Evolutionary conservation across 208 protist species (phyloP).

Genomic region (Leishmania aethiopica): DNA sequence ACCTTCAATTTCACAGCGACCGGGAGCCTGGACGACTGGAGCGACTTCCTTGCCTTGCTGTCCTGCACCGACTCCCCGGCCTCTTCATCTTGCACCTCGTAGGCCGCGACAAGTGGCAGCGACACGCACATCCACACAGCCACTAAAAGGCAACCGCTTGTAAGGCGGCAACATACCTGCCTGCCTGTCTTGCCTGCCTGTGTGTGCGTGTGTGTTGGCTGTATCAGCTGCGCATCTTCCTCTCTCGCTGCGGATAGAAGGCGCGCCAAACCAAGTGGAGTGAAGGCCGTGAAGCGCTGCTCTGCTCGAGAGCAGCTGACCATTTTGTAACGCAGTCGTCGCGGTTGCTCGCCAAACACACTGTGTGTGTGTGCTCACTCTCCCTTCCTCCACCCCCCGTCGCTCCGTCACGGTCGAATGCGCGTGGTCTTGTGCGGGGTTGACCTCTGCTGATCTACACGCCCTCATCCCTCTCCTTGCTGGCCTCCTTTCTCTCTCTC

Average conservation of each 20-base stretch:
- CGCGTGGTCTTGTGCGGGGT: neutral
- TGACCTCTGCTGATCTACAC: neutral
- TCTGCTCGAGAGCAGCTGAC: neutral
- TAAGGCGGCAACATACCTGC: neutral
- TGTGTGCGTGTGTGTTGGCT: neutral
- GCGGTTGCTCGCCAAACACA: neutral
- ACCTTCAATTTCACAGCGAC: neutral
- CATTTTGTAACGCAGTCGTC: neutral
- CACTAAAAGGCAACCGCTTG: neutral
- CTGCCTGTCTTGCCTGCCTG: neutral
- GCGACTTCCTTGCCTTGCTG: slow-evolving; percentile 26
- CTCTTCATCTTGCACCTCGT: slow-evolving; percentile 9
- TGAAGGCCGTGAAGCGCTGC: neutral
- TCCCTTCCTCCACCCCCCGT: neutral
- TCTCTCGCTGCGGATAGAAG: neutral
- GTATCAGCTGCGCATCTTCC: neutral
- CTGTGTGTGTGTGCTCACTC: neutral
- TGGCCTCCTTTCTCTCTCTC: neutral
- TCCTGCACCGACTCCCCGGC: slow-evolving; percentile 24
- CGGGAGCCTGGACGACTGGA: slow-evolving; percentile 20
- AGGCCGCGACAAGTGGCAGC: neutral
- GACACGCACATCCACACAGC: neutral
- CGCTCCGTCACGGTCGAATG: neutral
- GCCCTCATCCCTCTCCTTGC: neutral
- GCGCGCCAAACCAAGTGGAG: neutral